Base-by-base conservation (phyloP, 495 filamentous ascomycete species). In the Astrothelium macrocarpum region DNA sequence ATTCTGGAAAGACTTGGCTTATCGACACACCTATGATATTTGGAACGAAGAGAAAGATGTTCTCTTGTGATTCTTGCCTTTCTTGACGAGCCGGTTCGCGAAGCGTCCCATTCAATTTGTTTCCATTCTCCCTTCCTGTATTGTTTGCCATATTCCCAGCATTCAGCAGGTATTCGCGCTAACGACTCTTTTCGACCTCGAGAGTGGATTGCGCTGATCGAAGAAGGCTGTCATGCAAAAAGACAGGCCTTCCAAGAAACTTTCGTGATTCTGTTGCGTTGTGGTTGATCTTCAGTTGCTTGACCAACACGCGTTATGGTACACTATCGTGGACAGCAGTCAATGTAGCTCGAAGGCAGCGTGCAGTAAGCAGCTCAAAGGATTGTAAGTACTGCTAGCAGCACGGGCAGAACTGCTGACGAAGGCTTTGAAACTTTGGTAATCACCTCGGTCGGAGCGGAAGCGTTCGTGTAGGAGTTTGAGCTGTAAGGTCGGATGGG, bases 11-110 rank as follows among this genome's bases (percentile, higher is more conserved):
- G 42, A 32, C 12, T 11, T 39, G 49, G 9, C 7, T 56, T 29
- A 26, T 43, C 32, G 43, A 68, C 82, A 62, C 81, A 95, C 91
- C 93, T 68, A 97, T 97, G 28, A 97, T 76, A 68, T 98, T 98
- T 5, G 94, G 94, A 68, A 84, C 86, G 77, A 97, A 97, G n/a
- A 96, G 75, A 70, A 96, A 98, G 65, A 98, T 88, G 74, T 96
- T 97, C 79, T 96, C 93, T 53, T 81, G 34, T 16, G 61, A 62
- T 10, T 66, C 62, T 31, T 36, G 20, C 42, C 29, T 46, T 31
- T 59, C 32, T 36, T 34, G 49, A 56, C 23, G 25, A 56, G 25
- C 49, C 29, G 20, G 49, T 29, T 25, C 23, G 20, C 49, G 49
- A 29, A 25, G 49, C 29, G 23, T 29, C 29, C 49, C 49, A 56